Conservation (phyloP, 2,329 filamentous ascomycete genomes). For the Karstenula rhodostoma region DNA sequence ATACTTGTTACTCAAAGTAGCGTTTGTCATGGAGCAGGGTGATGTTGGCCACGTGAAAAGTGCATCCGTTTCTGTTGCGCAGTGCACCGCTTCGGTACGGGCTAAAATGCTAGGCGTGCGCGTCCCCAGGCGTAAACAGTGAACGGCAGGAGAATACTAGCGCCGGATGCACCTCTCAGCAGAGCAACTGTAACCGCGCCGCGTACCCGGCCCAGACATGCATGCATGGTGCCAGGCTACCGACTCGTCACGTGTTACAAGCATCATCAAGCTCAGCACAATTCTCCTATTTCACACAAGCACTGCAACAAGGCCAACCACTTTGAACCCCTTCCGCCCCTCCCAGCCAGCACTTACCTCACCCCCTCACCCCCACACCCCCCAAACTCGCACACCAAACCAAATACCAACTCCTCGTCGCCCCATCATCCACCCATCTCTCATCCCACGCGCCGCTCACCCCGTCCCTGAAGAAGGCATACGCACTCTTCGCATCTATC, state of each 20-base stretch:
- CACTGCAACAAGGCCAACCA: neutral
- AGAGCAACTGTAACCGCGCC: neutral
- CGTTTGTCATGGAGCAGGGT: neutral
- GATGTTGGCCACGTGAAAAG: neutral
- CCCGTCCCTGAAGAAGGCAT: conserved; percentile 74
- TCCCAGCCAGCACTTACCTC: neutral
- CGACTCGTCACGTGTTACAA: neutral
- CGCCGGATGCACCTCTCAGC: neutral
- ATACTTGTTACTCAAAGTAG: neutral
- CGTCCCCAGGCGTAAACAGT: neutral
- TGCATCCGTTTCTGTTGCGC: neutral
- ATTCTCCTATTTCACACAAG: neutral
- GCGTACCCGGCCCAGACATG: neutral
- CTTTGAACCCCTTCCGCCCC: neutral
- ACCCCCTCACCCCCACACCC: conserved; percentile 2
- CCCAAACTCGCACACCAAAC: conserved; percentile 41
- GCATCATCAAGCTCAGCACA: neutral
- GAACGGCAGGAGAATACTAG: neutral
- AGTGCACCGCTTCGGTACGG: neutral
- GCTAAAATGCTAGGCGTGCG: neutral
- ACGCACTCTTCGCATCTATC: conserved; percentile 74
- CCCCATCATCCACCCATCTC: conserved; percentile 80
- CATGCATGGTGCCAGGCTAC: neutral
- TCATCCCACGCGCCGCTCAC: conserved; percentile 66
- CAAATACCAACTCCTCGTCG: conserved; percentile 52